These are phyloP conservation scores for Aspergillus sojae DNA, from an alignment of 2,329 filamentous ascomycete species.

Conservation along the genomic window DNA sequence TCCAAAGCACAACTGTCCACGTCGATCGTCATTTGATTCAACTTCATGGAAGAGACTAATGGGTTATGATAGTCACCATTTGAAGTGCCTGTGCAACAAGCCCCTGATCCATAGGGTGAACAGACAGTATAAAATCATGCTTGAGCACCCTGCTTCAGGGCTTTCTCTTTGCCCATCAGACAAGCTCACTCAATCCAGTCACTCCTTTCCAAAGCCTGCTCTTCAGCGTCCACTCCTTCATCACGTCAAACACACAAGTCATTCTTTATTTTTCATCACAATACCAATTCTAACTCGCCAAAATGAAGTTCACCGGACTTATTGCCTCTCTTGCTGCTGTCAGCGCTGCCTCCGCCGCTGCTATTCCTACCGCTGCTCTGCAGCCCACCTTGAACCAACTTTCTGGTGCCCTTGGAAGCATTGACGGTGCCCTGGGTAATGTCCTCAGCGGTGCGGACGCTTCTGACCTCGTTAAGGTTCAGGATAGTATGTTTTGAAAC, in stretches of 20 bases:
- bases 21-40: constrained; percentile 21
- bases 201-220: constrained; percentile 20
- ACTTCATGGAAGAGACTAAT: background rate
- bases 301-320: constrained; percentile 43
- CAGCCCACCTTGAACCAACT: constrained; percentile 18
- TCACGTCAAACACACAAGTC: constrained; percentile 17
- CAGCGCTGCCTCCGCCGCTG: constrained; percentile 32
- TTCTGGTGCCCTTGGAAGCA: constrained; percentile 16
- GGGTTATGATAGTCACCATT: background rate
- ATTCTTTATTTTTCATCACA: constrained; percentile 24
- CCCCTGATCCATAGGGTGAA: constrained; percentile 20
- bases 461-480: constrained; percentile 13
- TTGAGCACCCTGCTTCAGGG: background rate
- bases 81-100: background rate
- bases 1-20: background rate
- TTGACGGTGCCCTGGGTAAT: constrained; percentile 20
- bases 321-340: constrained; percentile 34
- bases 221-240: constrained; percentile 16
- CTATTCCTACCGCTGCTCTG: constrained; percentile 26
- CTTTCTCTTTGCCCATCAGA: constrained; percentile 14
- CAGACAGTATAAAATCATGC: constrained; percentile 27
- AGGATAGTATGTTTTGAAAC: constrained; percentile 10
- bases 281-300: constrained; percentile 17
- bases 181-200: constrained; percentile 27
- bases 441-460: constrained; percentile 12